Percentiles rank a stretch among this genome's conserved stretches.
Evolutionary conservation across 1,139 yeast species (phyloP).

Genomic region (Blastobotrys ciferrii): DNA sequence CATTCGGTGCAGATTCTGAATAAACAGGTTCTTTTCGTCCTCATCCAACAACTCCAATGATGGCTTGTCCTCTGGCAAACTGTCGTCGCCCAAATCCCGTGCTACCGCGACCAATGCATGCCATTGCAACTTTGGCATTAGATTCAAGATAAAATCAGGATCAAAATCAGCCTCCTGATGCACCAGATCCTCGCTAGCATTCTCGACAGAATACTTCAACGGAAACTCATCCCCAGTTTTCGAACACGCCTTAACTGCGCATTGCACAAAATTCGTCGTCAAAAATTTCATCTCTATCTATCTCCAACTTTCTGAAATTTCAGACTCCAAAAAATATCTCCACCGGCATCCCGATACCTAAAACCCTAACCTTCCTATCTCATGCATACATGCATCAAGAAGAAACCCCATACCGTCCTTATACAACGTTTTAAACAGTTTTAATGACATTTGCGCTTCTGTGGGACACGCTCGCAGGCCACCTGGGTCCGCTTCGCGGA

Average conservation of each 20-base stretch:
- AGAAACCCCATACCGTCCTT: too few species aligned
- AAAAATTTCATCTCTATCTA: conserved; percentile 70
- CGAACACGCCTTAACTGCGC: conserved; percentile 84
- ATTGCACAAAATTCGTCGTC: conserved; percentile 92
- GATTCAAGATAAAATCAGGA: conserved; percentile 72
- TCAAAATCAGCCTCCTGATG: conserved; percentile 81
- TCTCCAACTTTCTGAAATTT: background rate
- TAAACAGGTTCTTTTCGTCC: conserved; percentile 56
- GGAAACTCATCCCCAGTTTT: conserved; percentile 79
- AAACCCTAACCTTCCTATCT: background rate
- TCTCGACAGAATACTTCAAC: conserved; percentile 48
- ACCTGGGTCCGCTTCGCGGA: too few species aligned
- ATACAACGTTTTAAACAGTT: too few species aligned
- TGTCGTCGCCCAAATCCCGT: conserved; percentile 64
- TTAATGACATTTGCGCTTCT: too few species aligned
- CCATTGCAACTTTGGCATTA: conserved; percentile 88
- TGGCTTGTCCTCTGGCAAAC: conserved; percentile 66
- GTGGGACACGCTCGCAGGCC: too few species aligned
- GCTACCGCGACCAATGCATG: conserved; percentile 76
- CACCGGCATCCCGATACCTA: conserved; percentile 1
- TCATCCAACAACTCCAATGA: conserved; percentile 46
- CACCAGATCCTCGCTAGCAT: conserved; percentile 60
- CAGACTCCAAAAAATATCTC: too few species aligned
- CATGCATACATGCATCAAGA: background rate
- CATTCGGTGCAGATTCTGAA: conserved; percentile 73